Percentiles rank a stretch among this genome's conserved stretches.
These are phyloP conservation scores for Tylopilus orsonianus DNA, from an alignment of 1,284 basidiomycete genomes.

Conservation along the genomic window DNA sequence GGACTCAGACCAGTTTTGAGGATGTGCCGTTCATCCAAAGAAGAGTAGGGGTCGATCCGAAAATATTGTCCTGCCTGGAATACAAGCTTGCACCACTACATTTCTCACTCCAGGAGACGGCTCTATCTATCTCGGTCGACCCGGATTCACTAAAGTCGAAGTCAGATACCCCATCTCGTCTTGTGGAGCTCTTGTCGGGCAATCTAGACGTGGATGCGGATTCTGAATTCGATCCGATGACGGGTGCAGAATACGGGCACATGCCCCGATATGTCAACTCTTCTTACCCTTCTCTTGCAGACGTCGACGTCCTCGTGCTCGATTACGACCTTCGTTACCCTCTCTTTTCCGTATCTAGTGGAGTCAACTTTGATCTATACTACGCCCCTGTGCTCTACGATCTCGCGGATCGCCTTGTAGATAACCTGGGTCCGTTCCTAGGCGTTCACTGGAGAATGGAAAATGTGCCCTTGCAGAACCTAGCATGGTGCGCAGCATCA, in stretches of 20 bases:
- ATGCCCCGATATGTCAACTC: conserved; percentile 20
- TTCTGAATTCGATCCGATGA: conserved; percentile 4
- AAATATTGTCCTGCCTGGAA: conserved; percentile 33
- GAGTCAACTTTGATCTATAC: conserved; percentile 16
- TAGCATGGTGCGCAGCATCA: conserved; percentile 45
- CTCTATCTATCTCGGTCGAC: conserved; percentile 17
- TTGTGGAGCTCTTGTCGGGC: conserved; percentile 19
- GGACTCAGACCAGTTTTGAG: not conserved
- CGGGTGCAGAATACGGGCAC: conserved; percentile 11
- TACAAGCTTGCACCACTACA: conserved; percentile 28
- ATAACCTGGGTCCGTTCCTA: conserved; percentile 39
- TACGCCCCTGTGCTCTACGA: conserved; percentile 42
- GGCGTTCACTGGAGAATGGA: conserved; percentile 55
- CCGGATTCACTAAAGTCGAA: not conserved
- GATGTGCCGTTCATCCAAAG: conserved; percentile 10
- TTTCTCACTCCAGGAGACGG: conserved; percentile 13
- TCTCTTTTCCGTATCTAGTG: conserved; percentile 30
- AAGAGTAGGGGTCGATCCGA: conserved; percentile 13
- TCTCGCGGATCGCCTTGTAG: conserved; percentile 38
- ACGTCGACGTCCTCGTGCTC: conserved; percentile 41
- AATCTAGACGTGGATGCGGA: not conserved
- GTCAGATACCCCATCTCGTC: not conserved
- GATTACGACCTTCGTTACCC: conserved; percentile 48
- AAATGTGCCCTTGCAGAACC: conserved; percentile 37
- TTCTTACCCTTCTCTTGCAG: conserved; percentile 6